Conservation (phyloP, 139 green algal genomes). For the Chlamydomonas eustigma region DNA sequence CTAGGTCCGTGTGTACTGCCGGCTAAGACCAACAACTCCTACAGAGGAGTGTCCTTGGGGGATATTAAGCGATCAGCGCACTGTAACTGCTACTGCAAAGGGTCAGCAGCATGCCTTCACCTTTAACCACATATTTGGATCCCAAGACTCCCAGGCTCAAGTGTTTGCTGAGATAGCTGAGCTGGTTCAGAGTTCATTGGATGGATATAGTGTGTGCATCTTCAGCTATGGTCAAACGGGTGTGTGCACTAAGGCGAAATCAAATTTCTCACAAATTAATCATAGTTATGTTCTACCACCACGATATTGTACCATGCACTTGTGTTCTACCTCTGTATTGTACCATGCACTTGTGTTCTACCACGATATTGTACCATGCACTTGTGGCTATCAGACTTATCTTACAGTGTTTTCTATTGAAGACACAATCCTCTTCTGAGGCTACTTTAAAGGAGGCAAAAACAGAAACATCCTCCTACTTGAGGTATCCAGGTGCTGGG, state of each 20-base stretch:
- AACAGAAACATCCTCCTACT: too few relatives aligned
- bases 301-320: too few relatives aligned
- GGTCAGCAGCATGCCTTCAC: neutral
- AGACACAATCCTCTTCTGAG: too few relatives aligned
- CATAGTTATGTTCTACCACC: too few relatives aligned
- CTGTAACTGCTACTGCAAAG: neutral
- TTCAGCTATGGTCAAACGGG: conserved; percentile 94
- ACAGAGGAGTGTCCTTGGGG: neutral
- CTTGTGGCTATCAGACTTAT: too few relatives aligned
- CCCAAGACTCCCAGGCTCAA: neutral
- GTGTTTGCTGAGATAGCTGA: conserved; percentile 13
- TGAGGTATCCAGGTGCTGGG: conserved; percentile 75
- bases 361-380: too few relatives aligned
- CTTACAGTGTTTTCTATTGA: too few relatives aligned
- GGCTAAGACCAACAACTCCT: conserved; percentile 47
- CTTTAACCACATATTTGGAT: conserved; percentile 13
- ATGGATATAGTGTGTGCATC: conserved; percentile 90
- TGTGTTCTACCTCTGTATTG: too few relatives aligned
- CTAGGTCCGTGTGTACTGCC: conserved; percentile 87
- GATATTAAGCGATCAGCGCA: neutral
- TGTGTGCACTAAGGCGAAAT: too few relatives aligned
- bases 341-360: too few relatives aligned
- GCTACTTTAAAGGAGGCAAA: too few relatives aligned
- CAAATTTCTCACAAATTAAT: too few relatives aligned
- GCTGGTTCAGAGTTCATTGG: conserved; percentile 10